Conservation (phyloP, 2,329 filamentous ascomycete species). For the Fusarium nodosum region DNA sequence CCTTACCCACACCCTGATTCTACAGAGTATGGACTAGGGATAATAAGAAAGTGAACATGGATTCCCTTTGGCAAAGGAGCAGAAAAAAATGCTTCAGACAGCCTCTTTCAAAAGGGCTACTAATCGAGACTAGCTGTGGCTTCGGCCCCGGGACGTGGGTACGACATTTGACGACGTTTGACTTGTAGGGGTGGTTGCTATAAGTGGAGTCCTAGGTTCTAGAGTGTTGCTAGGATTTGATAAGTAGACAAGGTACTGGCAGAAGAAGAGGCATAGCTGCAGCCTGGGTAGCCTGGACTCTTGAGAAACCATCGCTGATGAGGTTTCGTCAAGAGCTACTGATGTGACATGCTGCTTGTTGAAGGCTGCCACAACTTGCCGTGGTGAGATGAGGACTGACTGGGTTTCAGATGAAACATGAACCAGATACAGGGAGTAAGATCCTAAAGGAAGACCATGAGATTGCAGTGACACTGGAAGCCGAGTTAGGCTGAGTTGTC, state of each 20-base stretch:
- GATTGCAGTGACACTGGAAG: constrained; percentile 39
- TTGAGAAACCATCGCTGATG: constrained; percentile 13
- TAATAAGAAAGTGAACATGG: constrained; percentile 38
- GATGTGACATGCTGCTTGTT: constrained; percentile 3
- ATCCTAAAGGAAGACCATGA: constrained; percentile 29
- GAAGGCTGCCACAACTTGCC: constrained; percentile 15
- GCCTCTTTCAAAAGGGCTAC: constrained; percentile 42
- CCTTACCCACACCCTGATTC: constrained; percentile 28
- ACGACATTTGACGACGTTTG: constrained; percentile 45
- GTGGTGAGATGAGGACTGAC: constrained; percentile 16
- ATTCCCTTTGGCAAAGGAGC: constrained; percentile 42
- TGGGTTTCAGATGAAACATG: constrained; percentile 34
- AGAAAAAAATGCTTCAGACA: constrained; percentile 46
- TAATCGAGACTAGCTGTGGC: constrained; percentile 47
- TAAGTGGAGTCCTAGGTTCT: constrained; percentile 39
- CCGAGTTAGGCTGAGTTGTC: constrained; percentile 38
- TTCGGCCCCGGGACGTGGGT: constrained; percentile 47
- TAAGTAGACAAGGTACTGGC: constrained; percentile 33
- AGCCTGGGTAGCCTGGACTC: constrained; percentile 20
- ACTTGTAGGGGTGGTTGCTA: constrained; percentile 47
- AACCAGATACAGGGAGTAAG: constrained; percentile 21
- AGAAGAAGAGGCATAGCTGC: constrained; percentile 21
- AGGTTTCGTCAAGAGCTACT: constrained; percentile 11
- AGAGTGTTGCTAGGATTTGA: constrained; percentile 40
- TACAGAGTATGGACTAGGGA: constrained; percentile 27